phyloP scores from a whole-genome alignment of 805 yeast species.

The Priceomyces haplophilus region DNA sequence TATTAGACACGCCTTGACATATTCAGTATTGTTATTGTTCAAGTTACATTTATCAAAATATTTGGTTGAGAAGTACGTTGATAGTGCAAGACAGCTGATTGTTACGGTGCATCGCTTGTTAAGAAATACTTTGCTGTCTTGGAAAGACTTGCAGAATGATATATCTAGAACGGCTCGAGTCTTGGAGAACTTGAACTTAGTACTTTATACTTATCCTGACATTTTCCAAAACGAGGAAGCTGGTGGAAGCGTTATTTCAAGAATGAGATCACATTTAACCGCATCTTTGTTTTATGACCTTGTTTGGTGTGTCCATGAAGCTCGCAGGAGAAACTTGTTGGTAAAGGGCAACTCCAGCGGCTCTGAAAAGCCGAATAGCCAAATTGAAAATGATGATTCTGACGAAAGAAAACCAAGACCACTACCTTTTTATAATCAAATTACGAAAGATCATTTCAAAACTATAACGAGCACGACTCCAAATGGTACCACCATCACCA shows the following conservation, averaged over 20 bases:
- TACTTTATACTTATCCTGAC: conserved; percentile 82
- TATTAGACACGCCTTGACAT: conserved; percentile 80
- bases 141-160: conserved; percentile 89
- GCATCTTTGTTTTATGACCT: conserved; percentile 89
- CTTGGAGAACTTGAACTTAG: conserved; percentile 83
- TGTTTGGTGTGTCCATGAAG: conserved; percentile 94
- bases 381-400: conserved; percentile 10
- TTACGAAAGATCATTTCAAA: conserved; percentile 82
- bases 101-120: conserved; percentile 88
- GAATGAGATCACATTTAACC: conserved; percentile 90
- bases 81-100: conserved; percentile 87
- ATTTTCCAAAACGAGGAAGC: conserved; percentile 55
- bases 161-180: conserved; percentile 89
- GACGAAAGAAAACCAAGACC: conserved; percentile 52
- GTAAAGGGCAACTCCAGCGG: conserved; percentile 22
- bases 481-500: conserved; percentile 87
- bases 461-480: conserved; percentile 85
- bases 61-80: conserved; percentile 69
- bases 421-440: conserved; percentile 85
- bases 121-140: conserved; percentile 83
- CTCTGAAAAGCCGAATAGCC: conserved; percentile 9
- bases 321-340: conserved; percentile 60
- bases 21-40: conserved; percentile 74
- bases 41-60: conserved; percentile 77
- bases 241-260: conserved; percentile 56